phyloP scores from a whole-genome alignment of 441 rosid genomes.

The Populus trichocarpa region DNA sequence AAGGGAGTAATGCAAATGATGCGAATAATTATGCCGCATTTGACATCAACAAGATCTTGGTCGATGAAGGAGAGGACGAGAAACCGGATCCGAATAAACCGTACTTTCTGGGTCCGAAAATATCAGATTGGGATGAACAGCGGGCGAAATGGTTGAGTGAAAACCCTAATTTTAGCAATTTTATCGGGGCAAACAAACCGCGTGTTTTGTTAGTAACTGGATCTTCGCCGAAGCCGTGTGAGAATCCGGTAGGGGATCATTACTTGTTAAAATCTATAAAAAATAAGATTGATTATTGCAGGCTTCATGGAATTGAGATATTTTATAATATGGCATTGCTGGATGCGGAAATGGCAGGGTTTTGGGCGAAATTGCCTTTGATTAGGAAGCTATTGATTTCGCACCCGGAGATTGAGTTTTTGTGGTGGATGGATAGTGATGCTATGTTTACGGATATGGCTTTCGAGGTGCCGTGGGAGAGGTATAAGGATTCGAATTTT shows the following conservation, averaged over 20 bases:
- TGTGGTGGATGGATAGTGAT: slow-evolving; percentile 99
- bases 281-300: slow-evolving; percentile 90
- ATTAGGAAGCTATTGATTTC: slow-evolving; percentile 66
- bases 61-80: slow-evolving; percentile 50
- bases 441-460: slow-evolving; percentile 96
- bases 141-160: slow-evolving; percentile 55
- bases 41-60: slow-evolving; percentile 42
- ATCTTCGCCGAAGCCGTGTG: slow-evolving; percentile 87
- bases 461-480: slow-evolving; percentile 92
- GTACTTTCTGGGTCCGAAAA: slow-evolving; percentile 69
- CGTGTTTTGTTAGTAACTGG: slow-evolving; percentile 88
- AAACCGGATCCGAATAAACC: slow-evolving; percentile 55
- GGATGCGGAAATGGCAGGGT: slow-evolving; percentile 90
- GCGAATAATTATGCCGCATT: slow-evolving; percentile 40
- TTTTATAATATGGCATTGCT: slow-evolving; percentile 82
- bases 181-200: slow-evolving; percentile 59
- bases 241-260: slow-evolving; percentile 90
- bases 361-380: slow-evolving; percentile 91
- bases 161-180: slow-evolving; percentile 64
- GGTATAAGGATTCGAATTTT: slow-evolving; percentile 69
- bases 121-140: slow-evolving; percentile 80
- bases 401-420: slow-evolving; percentile 82
- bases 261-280: slow-evolving; percentile 78
- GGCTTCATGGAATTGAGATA: slow-evolving; percentile 77
- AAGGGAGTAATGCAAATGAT: slow-evolving; percentile 1